Base-by-base conservation (phyloP, 805 yeast genomes). In the Naumovozyma castellii region DNA sequence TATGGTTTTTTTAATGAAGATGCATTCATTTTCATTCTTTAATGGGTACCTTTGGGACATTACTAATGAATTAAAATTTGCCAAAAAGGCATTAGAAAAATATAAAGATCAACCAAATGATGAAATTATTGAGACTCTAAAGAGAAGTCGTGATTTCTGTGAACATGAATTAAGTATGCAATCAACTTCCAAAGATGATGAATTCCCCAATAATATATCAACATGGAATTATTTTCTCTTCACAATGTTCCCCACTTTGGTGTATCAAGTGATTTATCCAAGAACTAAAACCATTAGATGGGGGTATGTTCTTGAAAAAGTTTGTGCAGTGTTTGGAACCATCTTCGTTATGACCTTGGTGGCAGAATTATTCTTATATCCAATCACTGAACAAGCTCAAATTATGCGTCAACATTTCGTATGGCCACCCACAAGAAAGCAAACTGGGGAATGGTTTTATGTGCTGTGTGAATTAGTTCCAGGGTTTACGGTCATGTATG, bases 21-120 rank as follows among this genome's bases (percentile, higher is more conserved):
- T 82, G 77, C 97, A 92, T 59, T 87, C 97, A 2, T 92, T 80
- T 57, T 85, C 85, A 2, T 87, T 84, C 54, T 92, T 79, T 65
- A 88, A 88, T 55, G 98, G 97, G 0, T 86, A 90, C 57, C 64
- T 92, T 43, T 84, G 94, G 87, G 64, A 59, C 27, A 74, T 80
- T 34, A 51, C 58, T 17, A 60, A 65, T 13, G 90, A 84, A 53
- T 62, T 80, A 34, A 50, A 66, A 2, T 71, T 67, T 42, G 73
- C 84, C 0, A 63, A 63, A 40, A 51, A 44, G 2, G 69, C 69
- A 36, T 49, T 76, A 33, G 64, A 67, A 15, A 67, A 68, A 37
- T 59, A 67, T 32, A 64, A 65, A 5, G 54, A 57, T 18, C 46
- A 37, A 4, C 41, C 39, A 34, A 47, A 51, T 25, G 51, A 49